Base-by-base conservation (phyloP, 192 early-diverging fungal genomes). In the Backusella westeae region DNA sequence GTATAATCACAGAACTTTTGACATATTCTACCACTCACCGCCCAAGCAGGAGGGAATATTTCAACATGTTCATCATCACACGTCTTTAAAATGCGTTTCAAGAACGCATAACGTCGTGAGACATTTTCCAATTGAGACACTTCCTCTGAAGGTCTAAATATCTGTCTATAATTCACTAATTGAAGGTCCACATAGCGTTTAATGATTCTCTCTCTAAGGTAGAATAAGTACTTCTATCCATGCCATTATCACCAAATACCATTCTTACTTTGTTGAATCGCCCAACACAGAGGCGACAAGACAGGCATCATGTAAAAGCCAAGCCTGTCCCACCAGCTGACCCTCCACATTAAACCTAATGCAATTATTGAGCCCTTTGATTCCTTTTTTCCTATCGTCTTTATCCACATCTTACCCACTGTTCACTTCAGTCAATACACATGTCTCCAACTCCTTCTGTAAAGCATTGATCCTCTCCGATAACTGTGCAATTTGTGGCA, bases 41-140 rank as follows among this genome's bases (percentile, higher is more conserved):
- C 85, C 98, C 98, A 98, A 21, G 81, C 67, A 3, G 80, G 76
- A 0, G 95, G 96, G 69, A 99, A 99, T 17, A 96, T 87, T 6
- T 80, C 79, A 0, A 91, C 89, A 77, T 97, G 95, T 36, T 93
- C 91, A n/a, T 98, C 96, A 75, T 96, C 93, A 80, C 90, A 93
- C n/a, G 87, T 91, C 78, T 95, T 95, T 44, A 98, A 77, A n/a
- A 93, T 83, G 23, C 97, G 87, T 72, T 96, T 94, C 36, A 99
- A 81, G 94, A 96, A 98, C 4, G 97, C 94, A 81, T 96, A 98
- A 32, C 98, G 87, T 32, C 96, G 85, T 6, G 94, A 92, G 0
- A 95, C 90, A 53, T 96, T 91, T 66, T 94, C 94, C 1, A 99
- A 80, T 35, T 91, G 91, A n/a, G 95, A 79, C 34, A 93, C 93